Percentiles rank a stretch among this genome's conserved stretches.
Conservation (phyloP, 306 rosid genomes). For the Dalbergia oliveri region DNA sequence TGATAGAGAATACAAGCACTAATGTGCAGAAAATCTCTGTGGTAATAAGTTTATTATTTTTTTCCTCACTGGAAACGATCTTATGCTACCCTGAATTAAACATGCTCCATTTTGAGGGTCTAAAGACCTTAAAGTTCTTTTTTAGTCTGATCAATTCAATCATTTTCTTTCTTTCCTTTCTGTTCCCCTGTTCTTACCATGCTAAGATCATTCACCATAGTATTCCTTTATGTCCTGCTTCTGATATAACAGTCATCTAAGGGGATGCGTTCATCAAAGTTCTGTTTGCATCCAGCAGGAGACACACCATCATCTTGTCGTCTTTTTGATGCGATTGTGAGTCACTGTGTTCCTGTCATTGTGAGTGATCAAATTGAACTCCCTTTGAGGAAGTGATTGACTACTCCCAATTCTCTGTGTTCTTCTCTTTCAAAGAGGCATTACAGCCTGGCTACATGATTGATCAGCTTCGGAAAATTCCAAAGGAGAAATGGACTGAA, state of each 20-base stretch:
- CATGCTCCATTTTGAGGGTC: slow-evolving; percentile 35
- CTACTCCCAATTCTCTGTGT: slow-evolving; percentile 78
- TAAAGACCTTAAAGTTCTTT: slow-evolving; percentile 34
- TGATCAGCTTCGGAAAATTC: slow-evolving; percentile 68
- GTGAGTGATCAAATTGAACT: slow-evolving; percentile 98
- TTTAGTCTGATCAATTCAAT: background rate
- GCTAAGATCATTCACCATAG: slow-evolving; percentile 41
- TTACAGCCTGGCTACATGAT: slow-evolving; percentile 83
- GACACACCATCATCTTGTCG: slow-evolving; percentile 99
- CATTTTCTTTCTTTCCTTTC: background rate
- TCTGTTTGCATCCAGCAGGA: slow-evolving; percentile 96
- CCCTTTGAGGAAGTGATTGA: slow-evolving; percentile 94
- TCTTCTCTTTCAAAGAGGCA: slow-evolving; percentile 93
- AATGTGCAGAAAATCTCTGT: slow-evolving; percentile 16
- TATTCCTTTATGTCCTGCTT: slow-evolving; percentile 43
- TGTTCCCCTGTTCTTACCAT: slow-evolving; percentile 19
- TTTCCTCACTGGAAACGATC: slow-evolving; percentile 11
- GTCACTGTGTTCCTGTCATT: slow-evolving; percentile 95
- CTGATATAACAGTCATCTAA: slow-evolving; percentile 71
- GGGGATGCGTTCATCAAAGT: slow-evolving; percentile 94
- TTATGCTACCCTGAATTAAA: slow-evolving; percentile 2
- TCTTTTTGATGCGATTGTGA: slow-evolving; percentile 94
- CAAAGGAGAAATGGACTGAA: slow-evolving; percentile 86
- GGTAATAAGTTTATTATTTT: slow-evolving; percentile 24
- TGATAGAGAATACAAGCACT: slow-evolving; percentile 17